Evolutionary conservation across 2,329 filamentous ascomycete species (phyloP).

Genomic region (Fusarium xylarioides): DNA sequence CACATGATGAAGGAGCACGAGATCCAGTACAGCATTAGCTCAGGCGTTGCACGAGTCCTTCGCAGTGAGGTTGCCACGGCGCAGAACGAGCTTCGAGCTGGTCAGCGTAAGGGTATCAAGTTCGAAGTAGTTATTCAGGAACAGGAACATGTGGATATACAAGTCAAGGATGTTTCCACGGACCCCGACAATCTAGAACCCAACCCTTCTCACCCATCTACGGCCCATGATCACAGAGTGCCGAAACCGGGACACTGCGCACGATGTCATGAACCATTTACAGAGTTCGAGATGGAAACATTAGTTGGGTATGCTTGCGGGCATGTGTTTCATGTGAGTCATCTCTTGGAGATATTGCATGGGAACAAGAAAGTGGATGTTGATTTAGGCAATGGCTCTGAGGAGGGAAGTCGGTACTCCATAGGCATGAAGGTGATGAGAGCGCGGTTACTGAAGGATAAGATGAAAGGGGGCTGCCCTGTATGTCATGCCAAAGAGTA

Average conservation of each 20-base stretch:
- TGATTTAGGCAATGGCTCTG: conserved; percentile 55
- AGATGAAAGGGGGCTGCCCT: conserved; percentile 71
- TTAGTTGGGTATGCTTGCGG: conserved; percentile 84
- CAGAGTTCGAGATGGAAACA: conserved; percentile 72
- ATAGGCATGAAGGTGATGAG: conserved; percentile 90
- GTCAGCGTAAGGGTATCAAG: conserved; percentile 86
- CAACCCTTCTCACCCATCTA: conserved; percentile 22
- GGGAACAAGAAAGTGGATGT: conserved; percentile 58
- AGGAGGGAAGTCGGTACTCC: conserved; percentile 63
- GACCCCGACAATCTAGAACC: conserved; percentile 38
- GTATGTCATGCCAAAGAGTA: conserved; percentile 56
- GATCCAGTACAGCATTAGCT: conserved; percentile 91
- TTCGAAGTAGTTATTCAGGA: conserved; percentile 75
- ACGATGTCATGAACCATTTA: conserved; percentile 64
- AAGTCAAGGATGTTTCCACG: conserved; percentile 51
- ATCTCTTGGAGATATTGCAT: conserved; percentile 67
- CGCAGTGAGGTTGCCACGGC: conserved; percentile 86
- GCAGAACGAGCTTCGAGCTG: conserved; percentile 81
- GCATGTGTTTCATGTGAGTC: conserved; percentile 81
- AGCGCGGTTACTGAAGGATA: conserved; percentile 79
- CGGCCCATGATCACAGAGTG: conserved; percentile 44
- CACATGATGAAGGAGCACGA: conserved; percentile 96
- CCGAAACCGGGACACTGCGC: conserved; percentile 67
- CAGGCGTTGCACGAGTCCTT: conserved; percentile 86
- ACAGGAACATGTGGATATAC: conserved; percentile 54